phyloP scores from a whole-genome alignment of 306 rosid genomes.

The Vigna reflexopilosa region DNA sequence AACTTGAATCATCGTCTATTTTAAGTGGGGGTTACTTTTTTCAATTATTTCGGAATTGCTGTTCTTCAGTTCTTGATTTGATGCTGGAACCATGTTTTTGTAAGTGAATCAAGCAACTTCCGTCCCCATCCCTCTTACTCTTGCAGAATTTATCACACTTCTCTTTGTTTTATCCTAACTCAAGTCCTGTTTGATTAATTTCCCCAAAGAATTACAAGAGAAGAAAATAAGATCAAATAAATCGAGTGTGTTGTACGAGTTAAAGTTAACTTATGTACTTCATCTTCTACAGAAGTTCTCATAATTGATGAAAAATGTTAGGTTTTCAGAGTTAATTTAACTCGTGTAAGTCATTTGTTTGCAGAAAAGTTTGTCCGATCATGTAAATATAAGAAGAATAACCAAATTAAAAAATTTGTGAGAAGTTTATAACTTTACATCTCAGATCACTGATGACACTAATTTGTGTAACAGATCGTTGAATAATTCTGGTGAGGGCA shows the following conservation, averaged over 20 bases:
- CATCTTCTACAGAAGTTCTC: not conserved
- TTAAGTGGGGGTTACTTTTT: slow-evolving; percentile 25
- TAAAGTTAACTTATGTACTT: not conserved
- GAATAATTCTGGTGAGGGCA: slow-evolving; percentile 47
- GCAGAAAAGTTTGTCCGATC: not conserved
- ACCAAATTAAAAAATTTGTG: not conserved
- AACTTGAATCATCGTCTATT: not conserved
- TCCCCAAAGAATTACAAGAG: not conserved
- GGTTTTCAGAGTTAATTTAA: not conserved
- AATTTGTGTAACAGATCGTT: slow-evolving; percentile 51
- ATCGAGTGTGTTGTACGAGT: not conserved
- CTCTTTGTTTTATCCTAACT: slow-evolving; percentile 11
- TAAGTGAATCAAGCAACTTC: slow-evolving; percentile 5
- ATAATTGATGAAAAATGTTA: not conserved
- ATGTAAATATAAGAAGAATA: not conserved
- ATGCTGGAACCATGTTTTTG: slow-evolving; percentile 21
- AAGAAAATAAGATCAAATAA: not conserved
- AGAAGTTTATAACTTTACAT: slow-evolving; percentile 41
- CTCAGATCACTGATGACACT: slow-evolving; percentile 43
- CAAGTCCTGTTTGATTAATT: not conserved
- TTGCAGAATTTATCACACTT: not conserved
- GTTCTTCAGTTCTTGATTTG: slow-evolving; percentile 25
- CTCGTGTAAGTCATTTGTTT: not conserved
- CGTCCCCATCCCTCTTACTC: not conserved
- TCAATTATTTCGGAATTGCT: slow-evolving; percentile 18